Base-by-base conservation (phyloP, 306 rosid genomes). In the Bauhinia variegata region DNA sequence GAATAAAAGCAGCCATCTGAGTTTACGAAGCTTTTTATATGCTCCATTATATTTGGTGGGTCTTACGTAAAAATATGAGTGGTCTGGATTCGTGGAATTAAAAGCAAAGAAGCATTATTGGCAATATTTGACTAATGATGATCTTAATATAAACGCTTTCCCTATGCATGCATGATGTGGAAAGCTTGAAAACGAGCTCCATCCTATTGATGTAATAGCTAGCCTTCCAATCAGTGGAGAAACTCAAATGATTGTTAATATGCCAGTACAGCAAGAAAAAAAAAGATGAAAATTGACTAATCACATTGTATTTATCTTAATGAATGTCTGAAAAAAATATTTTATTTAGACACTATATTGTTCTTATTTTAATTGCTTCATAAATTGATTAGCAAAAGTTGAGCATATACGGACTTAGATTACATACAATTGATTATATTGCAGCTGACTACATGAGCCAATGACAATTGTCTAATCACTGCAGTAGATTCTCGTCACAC, bases 11-110 rank as follows among this genome's bases (percentile, higher is more conserved):
- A 18, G 5, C 28, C 62, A 0, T 56, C 4, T 7, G 8, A 4
- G 19, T 33, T n/a, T n/a, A n/a, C n/a, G n/a, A n/a, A n/a, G n/a
- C n/a, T n/a, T n/a, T n/a, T n/a, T n/a, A n/a, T n/a, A n/a, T n/a
- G n/a, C n/a, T n/a, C n/a, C n/a, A n/a, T n/a, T n/a, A 5, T 56
- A 10, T 34, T 12, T 11, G 13, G 5, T 11, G 12, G 5, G 36
- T 53, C 53, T 53, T 19, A 10, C n/a, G 53, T 50, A 15, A 38
- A 54, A 54, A 65, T 4, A 39, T 7, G 28, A 8, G 73, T 30
- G 6, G 32, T 54, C 44, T 31, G n/a, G n/a, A 14, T 36, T 14
- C n/a, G n/a, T 68, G 73, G 73, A 68, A n/a, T n/a, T n/a, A n/a
- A n/a, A n/a, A n/a, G n/a, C n/a, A n/a, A 31, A 65, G 56, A 65